Evolutionary conservation across 1,284 basidiomycete species (phyloP), one percentile per base, ranked within the genome.

Genomic region (Microbotryum scabiosae): DNA sequence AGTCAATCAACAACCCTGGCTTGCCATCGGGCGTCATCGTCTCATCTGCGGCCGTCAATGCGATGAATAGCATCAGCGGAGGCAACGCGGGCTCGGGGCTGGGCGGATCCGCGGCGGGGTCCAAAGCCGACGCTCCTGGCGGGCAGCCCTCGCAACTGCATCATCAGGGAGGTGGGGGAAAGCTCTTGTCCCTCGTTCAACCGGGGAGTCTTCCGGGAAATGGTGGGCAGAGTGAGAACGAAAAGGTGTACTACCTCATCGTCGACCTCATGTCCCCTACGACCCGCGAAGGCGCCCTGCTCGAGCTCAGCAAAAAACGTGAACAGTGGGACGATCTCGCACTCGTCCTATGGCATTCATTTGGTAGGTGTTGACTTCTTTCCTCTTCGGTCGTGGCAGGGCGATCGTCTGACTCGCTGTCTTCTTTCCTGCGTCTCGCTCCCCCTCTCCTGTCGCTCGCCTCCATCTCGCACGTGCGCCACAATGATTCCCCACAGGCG

Each of bases 261-360:
- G 83, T 90, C 66, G 87, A 91, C 63, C 78, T 91, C 32, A 82
- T 89, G 80, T 85, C 87, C 72, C 85, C 86, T 1, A 79, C 79
- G 56, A 84, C 85, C n/a, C 81, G 92, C 64, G 92, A 97, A 74
- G 81, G 81, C 8, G 92, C 93, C 1, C 78, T 97, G 58, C 81
- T 98, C 54, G 96, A 99, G 78, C 80, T 99, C 69, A 96, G 91
- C 79, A 98, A 99, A 82, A 97, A 97, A 79, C 81, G 96, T 68
- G 96, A 98, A 78, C 92, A 97, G 78, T 98, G 96, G 75, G 96
- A 99, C 74, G 94, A 98, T 76, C 83, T 99, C 28, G 96, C 96
- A 0, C 82, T 98, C 36, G 90, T 99, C 16, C 81, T 99, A 6
- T 99, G 96, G 96, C 94, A 98, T 73, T 96, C 93, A 14, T 99